phyloP scores from a whole-genome alignment of 1,139 yeast species.

The Sugiyamaella paludigena region DNA sequence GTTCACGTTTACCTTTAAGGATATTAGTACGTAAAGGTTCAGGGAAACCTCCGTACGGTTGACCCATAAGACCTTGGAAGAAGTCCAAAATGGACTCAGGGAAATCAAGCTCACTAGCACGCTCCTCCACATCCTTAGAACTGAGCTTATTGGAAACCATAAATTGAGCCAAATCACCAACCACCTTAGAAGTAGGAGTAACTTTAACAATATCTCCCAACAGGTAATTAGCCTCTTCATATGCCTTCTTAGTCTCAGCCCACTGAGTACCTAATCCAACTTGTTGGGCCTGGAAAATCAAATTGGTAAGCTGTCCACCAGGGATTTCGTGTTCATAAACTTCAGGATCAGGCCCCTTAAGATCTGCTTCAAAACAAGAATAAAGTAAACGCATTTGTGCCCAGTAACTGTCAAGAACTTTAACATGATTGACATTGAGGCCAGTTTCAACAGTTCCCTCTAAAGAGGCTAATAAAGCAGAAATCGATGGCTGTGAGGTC shows the following conservation, averaged over 20 bases:
- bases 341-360: slow-evolving; percentile 99
- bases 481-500: slow-evolving; percentile 96
- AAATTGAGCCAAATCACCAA: slow-evolving; percentile 97
- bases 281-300: slow-evolving; percentile 98
- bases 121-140: slow-evolving; percentile 77
- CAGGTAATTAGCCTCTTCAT: slow-evolving; percentile 81
- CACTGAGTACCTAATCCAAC: slow-evolving; percentile 95
- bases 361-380: slow-evolving; percentile 96
- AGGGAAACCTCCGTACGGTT: slow-evolving; percentile 99
- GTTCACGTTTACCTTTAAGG: slow-evolving; percentile 84
- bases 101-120: slow-evolving; percentile 91
- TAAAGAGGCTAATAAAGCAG: slow-evolving; percentile 86
- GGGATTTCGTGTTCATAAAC: slow-evolving; percentile 98
- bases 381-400: slow-evolving; percentile 96
- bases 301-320: slow-evolving; percentile 97
- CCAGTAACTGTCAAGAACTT: slow-evolving; percentile 93
- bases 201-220: slow-evolving; percentile 97
- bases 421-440: slow-evolving; percentile 61
- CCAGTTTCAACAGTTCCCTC: slow-evolving; percentile 85
- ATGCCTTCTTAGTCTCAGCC: slow-evolving; percentile 92
- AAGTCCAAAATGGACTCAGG: slow-evolving; percentile 97
- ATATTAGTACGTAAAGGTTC: slow-evolving; percentile 94
- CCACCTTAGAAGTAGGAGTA: slow-evolving; percentile 98
- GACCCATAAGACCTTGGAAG: slow-evolving; percentile 99
- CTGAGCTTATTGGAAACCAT: slow-evolving; percentile 94